Percentiles rank a stretch among this genome's conserved stretches.
Conservation (phyloP, 208 protist species). For the Leishmania braziliensis region DNA sequence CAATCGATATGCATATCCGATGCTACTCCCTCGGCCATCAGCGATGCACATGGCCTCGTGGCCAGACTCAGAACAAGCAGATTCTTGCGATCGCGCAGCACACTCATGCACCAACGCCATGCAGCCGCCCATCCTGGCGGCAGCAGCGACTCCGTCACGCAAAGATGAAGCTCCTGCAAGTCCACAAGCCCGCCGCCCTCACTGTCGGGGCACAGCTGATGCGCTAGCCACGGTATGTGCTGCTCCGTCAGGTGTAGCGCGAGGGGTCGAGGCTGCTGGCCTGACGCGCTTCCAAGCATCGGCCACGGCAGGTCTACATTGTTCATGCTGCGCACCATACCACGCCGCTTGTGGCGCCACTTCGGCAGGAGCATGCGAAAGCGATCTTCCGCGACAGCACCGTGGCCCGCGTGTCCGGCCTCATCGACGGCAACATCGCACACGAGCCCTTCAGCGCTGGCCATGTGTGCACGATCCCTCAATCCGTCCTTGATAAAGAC, state of each 20-base stretch:
- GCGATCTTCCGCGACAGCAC: not conserved
- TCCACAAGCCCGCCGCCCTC: slow-evolving; percentile 28
- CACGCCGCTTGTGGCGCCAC: not conserved
- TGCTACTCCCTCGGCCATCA: not conserved
- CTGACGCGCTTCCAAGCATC: slow-evolving; percentile 18
- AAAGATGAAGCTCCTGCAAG: slow-evolving; percentile 50
- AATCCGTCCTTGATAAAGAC: not conserved
- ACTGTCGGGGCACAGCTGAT: slow-evolving; percentile 35
- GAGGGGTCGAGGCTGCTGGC: slow-evolving; percentile 27
- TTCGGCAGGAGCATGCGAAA: not conserved
- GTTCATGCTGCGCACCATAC: slow-evolving; percentile 30
- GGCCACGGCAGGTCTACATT: slow-evolving; percentile 30
- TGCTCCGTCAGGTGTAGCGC: slow-evolving; percentile 61
- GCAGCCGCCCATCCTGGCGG: slow-evolving; percentile 25
- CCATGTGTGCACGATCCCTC: not conserved
- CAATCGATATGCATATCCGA: not conserved
- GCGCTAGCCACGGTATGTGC: slow-evolving; percentile 57
- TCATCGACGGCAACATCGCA: not conserved
- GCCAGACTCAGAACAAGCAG: slow-evolving; percentile 36
- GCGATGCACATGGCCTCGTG: not conserved
- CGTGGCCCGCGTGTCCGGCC: not conserved
- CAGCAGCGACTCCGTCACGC: slow-evolving; percentile 35
- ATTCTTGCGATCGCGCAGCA: slow-evolving; percentile 29
- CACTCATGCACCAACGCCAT: slow-evolving; percentile 50
- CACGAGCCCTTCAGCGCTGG: not conserved